Evolutionary conservation across 495 filamentous ascomycete species (phyloP).

Genomic region (Tuber indicum): DNA sequence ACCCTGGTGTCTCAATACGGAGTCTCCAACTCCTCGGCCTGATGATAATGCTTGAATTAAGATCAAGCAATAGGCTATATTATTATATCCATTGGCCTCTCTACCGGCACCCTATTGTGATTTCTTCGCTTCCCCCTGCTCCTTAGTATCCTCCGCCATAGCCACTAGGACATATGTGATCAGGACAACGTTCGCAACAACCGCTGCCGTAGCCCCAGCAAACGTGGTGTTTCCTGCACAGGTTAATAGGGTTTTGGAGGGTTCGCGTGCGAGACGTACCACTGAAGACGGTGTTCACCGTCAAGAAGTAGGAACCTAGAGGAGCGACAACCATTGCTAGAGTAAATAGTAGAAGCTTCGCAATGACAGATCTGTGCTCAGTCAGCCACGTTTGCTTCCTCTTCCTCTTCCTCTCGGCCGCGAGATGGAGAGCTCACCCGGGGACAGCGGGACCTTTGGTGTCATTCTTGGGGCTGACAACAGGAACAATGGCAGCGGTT

Average conservation of each 20-base stretch:
- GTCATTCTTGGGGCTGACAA: constrained; percentile 11
- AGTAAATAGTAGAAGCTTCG: constrained; percentile 83
- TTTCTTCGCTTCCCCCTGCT: constrained; percentile 56
- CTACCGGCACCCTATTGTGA: constrained; percentile 18
- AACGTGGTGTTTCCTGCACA: constrained; percentile 74
- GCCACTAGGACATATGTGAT: constrained; percentile 88
- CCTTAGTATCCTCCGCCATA: constrained; percentile 74
- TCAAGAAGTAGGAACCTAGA: constrained; percentile 79
- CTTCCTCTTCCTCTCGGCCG: not conserved
- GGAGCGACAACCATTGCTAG: constrained; percentile 81
- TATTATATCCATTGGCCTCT: not conserved
- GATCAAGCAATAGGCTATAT: not conserved
- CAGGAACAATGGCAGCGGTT: constrained; percentile 6
- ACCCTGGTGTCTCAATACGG: not conserved
- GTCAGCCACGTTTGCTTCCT: constrained; percentile 26
- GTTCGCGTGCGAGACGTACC: constrained; percentile 51
- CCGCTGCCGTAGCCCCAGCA: constrained; percentile 73
- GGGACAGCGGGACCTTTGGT: constrained; percentile 62
- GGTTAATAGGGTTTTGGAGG: constrained; percentile 17
- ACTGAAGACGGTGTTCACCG: constrained; percentile 65
- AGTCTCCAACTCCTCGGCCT: not conserved
- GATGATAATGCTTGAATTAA: not conserved
- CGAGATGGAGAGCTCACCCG: constrained; percentile 50
- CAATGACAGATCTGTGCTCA: constrained; percentile 65
- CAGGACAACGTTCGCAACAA: constrained; percentile 86